Percentiles rank a stretch among this genome's conserved stretches.
Conservation (phyloP, 257 asterid species). For the Solanum okadae region DNA sequence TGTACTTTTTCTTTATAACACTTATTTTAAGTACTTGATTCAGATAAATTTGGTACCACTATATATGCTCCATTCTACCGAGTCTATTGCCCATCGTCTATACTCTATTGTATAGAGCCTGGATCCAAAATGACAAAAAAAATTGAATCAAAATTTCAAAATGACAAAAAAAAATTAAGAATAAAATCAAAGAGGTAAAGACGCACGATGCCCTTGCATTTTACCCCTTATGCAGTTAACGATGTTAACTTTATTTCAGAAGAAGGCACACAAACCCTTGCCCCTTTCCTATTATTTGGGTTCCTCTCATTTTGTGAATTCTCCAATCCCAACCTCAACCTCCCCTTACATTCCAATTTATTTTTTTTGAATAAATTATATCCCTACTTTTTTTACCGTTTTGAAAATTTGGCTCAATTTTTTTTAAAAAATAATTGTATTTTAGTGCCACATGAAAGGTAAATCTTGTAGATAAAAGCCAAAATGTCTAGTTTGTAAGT, state of each 20-base stretch:
- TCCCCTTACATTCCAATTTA: too few relatives aligned
- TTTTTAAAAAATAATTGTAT: too few relatives aligned
- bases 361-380: too few relatives aligned
- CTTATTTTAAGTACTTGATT: background rate
- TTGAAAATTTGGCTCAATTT: background rate
- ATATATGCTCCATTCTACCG: background rate
- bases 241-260: too few relatives aligned
- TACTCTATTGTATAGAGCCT: background rate
- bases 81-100: background rate
- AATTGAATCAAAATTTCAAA: background rate
- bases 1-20: background rate
- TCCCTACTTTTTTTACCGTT: background rate
- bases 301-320: background rate
- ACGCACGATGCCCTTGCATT: too few relatives aligned
- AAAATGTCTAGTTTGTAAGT: background rate
- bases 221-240: too few relatives aligned
- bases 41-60: background rate
- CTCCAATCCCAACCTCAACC: too few relatives aligned
- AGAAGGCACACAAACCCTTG: background rate
- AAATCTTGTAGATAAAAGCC: background rate
- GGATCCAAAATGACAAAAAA: background rate
- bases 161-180: too few relatives aligned
- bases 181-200: background rate
- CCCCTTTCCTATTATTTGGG: background rate
- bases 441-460: background rate